Percentiles rank a stretch among this genome's conserved stretches.
These are phyloP conservation scores for Cairneyella variabilis DNA, from an alignment of 495 filamentous ascomycete genomes.

Conservation along the genomic window DNA sequence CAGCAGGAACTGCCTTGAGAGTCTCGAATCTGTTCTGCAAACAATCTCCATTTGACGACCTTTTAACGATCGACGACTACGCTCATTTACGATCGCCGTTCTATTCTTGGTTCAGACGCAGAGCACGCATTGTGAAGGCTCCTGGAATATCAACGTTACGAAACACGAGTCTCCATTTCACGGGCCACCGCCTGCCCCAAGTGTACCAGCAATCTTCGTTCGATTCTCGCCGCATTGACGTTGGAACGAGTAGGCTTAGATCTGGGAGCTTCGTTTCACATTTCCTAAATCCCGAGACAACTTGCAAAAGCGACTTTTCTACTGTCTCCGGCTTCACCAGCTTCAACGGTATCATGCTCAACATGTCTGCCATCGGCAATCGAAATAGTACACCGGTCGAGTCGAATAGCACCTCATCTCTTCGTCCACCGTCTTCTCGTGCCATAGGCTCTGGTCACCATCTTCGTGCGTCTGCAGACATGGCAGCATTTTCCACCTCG, in stretches of 20 bases:
- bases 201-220: conserved; percentile 9
- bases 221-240: conserved; percentile 21
- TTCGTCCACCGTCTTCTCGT: conserved; percentile 85
- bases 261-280: conserved; percentile 27
- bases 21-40: conserved; percentile 6
- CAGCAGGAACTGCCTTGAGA: conserved; percentile 23
- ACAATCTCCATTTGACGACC: background rate
- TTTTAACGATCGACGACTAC: conserved; percentile 1
- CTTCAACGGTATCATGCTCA: conserved; percentile 39
- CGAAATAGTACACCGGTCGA: conserved; percentile 93
- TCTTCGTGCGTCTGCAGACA: conserved; percentile 92
- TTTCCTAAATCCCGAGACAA: conserved; percentile 18
- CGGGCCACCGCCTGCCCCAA: conserved; percentile 16
- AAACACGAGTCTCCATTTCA: conserved; percentile 20
- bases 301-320: conserved; percentile 8
- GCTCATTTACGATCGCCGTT: conserved; percentile 3
- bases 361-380: conserved; percentile 75
- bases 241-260: conserved; percentile 15
- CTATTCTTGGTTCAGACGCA: conserved; percentile 14
- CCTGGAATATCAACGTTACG: conserved; percentile 19
- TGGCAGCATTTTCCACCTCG: conserved; percentile 79
- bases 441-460: conserved; percentile 76
- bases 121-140: conserved; percentile 12
- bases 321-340: conserved; percentile 19
- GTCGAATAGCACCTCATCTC: conserved; percentile 71